Percentiles rank a stretch among this genome's conserved stretches.
These are phyloP conservation scores for Mycena venus DNA, from an alignment of 768 basidiomycete species.

Conservation along the genomic window DNA sequence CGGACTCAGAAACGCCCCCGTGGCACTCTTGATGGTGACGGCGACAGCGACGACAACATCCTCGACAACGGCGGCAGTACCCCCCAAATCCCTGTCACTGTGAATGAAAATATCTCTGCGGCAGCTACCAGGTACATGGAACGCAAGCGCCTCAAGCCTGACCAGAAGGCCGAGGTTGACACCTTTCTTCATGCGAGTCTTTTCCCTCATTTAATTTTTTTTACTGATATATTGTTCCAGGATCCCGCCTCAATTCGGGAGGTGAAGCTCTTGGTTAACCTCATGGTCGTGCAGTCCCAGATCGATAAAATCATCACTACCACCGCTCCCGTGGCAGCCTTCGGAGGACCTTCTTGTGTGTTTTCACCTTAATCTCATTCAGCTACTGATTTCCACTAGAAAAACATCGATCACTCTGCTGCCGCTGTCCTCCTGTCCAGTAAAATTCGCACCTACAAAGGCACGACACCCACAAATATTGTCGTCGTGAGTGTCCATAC, in stretches of 20 bases:
- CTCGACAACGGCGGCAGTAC: neutral
- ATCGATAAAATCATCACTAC: slow-evolving; percentile 14
- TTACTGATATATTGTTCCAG: neutral
- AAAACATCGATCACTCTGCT: slow-evolving; percentile 36
- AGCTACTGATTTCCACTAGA: slow-evolving; percentile 16
- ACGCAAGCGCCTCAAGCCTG: neutral
- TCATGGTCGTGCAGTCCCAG: slow-evolving; percentile 21
- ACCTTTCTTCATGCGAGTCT: neutral
- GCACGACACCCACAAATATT: slow-evolving; percentile 28
- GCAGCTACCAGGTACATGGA: neutral
- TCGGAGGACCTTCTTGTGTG: slow-evolving; percentile 14
- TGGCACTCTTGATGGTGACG: neutral
- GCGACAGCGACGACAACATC: neutral
- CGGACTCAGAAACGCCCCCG: too few species aligned
- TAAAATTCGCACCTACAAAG: slow-evolving; percentile 41
- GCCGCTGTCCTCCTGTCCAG: slow-evolving; percentile 38
- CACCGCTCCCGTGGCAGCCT: slow-evolving; percentile 17
- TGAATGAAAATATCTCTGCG: neutral
- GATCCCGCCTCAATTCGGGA: neutral
- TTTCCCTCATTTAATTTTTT: neutral
- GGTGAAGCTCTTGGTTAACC: neutral
- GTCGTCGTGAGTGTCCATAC: slow-evolving; percentile 35
- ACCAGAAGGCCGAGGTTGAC: neutral
- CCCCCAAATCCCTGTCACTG: neutral
- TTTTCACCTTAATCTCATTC: neutral